Evolutionary conservation across 495 filamentous ascomycete genomes (phyloP).

Genomic region (Podospora pseudoanserina): DNA sequence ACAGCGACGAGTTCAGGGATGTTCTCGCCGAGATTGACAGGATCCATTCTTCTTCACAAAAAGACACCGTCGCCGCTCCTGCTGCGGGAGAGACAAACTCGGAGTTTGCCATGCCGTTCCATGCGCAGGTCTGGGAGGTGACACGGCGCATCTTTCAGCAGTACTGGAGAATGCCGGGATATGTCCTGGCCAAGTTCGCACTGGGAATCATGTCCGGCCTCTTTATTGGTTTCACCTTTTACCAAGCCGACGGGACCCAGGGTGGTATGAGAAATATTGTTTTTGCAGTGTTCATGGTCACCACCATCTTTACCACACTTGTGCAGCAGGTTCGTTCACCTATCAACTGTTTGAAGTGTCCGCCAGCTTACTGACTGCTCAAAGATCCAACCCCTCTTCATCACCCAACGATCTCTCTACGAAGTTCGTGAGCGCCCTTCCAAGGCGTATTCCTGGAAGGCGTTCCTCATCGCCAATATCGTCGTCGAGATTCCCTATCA

Average conservation of each 20-base stretch:
- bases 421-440: constrained; percentile 64
- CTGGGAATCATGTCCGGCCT: constrained; percentile 42
- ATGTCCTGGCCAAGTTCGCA: constrained; percentile 60
- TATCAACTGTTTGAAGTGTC: too few relatives aligned
- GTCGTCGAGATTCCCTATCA: constrained; percentile 72
- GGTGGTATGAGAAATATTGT: constrained; percentile 63
- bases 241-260: constrained; percentile 52
- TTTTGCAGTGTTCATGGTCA: constrained; percentile 70
- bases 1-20: constrained; percentile 56
- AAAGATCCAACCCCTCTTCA: constrained; percentile 63
- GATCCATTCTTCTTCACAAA: constrained; percentile 21
- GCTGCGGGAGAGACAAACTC: constrained; percentile 1
- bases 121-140: constrained; percentile 43
- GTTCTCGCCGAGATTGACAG: constrained; percentile 59
- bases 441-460: constrained; percentile 69
- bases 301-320: constrained; percentile 59
- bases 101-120: constrained; percentile 34
- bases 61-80: not conserved
- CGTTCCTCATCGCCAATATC: constrained; percentile 66
- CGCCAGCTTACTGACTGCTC: not conserved
- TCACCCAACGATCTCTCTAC: constrained; percentile 63
- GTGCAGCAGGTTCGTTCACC: constrained; percentile 49
- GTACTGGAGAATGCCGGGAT: constrained; percentile 73
- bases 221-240: constrained; percentile 79
- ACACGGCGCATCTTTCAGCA: constrained; percentile 63